Evolutionary conservation across 2,329 filamentous ascomycete genomes (phyloP).

Genomic region (Bipolaris victoriae): DNA sequence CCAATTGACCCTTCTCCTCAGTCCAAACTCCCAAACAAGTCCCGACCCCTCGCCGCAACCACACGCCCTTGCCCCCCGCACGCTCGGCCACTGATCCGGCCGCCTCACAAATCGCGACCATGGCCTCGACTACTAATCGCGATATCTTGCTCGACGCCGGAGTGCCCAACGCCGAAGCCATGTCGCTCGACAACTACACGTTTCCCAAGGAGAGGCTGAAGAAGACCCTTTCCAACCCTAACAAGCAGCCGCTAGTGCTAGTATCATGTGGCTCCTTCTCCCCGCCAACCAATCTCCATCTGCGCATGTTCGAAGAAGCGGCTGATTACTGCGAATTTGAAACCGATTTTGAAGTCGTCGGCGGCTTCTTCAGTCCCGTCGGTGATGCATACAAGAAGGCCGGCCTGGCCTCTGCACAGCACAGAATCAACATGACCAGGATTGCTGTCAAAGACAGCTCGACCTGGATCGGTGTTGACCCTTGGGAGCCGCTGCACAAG

Average conservation of each 20-base stretch:
- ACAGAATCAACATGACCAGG: constrained; percentile 84
- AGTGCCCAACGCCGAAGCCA: constrained; percentile 34
- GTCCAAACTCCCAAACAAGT: constrained; percentile 10
- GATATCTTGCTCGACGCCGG: constrained; percentile 31
- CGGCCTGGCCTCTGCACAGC: constrained; percentile 73
- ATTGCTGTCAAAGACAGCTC: constrained; percentile 75
- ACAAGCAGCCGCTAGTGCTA: constrained; percentile 68
- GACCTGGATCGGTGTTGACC: constrained; percentile 48
- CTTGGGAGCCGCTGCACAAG: constrained; percentile 78
- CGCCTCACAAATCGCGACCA: constrained; percentile 19
- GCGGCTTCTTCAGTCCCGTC: constrained; percentile 83
- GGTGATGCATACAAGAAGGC: constrained; percentile 80
- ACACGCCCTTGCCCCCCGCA: constrained; percentile 5
- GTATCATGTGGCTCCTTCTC: constrained; percentile 75
- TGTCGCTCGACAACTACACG: constrained; percentile 58
- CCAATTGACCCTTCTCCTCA: constrained; percentile 25
- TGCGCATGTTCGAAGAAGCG: constrained; percentile 89
- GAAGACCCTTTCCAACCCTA: constrained; percentile 61
- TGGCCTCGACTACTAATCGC: constrained; percentile 31
- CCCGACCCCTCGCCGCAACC: constrained; percentile 6
- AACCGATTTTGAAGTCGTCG: constrained; percentile 79
- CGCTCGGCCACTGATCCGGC: background rate
- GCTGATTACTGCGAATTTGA: constrained; percentile 76
- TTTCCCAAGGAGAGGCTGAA: constrained; percentile 68
- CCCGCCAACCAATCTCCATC: constrained; percentile 75